These are phyloP conservation scores for Rhizoclosmatium globosum DNA, from an alignment of 192 early-diverging fungal genomes.

Conservation along the genomic window DNA sequence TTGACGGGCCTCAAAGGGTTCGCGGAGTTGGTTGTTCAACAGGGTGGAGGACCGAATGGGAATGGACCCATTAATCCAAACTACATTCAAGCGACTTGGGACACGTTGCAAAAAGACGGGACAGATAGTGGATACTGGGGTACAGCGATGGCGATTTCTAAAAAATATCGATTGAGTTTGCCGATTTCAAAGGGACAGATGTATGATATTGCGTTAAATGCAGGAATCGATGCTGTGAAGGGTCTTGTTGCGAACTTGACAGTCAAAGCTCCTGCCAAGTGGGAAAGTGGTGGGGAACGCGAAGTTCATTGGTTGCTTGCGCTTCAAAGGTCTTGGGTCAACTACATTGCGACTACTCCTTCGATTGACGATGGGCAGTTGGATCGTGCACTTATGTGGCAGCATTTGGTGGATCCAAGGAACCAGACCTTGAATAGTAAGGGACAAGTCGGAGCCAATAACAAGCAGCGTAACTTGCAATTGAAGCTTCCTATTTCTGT, in stretches of 20 bases:
- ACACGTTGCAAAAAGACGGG: background rate
- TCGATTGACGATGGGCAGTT: slow-evolving; percentile 5
- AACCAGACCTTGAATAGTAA: background rate
- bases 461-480: background rate
- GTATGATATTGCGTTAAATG: slow-evolving; percentile 23
- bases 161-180: slow-evolving; percentile 9
- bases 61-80: slow-evolving; percentile 16
- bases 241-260: background rate
- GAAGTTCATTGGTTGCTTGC: slow-evolving; percentile 11
- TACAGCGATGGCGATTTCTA: slow-evolving; percentile 9
- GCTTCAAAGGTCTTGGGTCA: slow-evolving; percentile 16
- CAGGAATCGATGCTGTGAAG: background rate
- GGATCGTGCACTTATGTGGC: slow-evolving; percentile 27
- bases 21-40: background rate
- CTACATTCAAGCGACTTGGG: slow-evolving; percentile 27
- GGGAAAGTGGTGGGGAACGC: background rate
- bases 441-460: slow-evolving; percentile 24
- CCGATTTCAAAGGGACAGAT: slow-evolving; percentile 30
- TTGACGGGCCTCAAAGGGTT: slow-evolving; percentile 4
- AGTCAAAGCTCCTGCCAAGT: background rate
- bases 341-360: background rate
- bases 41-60: slow-evolving; percentile 17
- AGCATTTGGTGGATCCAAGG: slow-evolving; percentile 19
- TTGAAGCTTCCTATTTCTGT: slow-evolving; percentile 3
- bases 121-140: slow-evolving; percentile 21